Base-by-base conservation (phyloP, 108 stramenopile species). In the Pelagomonas calceolata region DNA sequence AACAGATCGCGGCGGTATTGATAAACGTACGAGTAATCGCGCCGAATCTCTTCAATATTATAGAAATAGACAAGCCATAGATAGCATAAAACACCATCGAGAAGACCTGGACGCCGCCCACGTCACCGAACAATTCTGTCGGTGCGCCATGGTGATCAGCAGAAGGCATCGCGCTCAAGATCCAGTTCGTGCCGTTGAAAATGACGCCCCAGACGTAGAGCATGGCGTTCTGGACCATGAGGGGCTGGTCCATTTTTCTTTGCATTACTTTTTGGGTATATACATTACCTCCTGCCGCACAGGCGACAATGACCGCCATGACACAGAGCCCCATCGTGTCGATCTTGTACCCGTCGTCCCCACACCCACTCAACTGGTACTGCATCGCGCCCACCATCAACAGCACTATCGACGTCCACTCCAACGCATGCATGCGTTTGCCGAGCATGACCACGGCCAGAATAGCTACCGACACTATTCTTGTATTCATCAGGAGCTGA, bases 191-290 rank as follows among this genome's bases (percentile, higher is more conserved):
- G 21, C 21, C 14, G 51, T 60, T 60, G 26, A 60, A 60, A 3
- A 60, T 1, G 21, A 60, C 51, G 51, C 51, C 51, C 51, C 51
- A 60, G 51, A 60, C 51, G 51, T 60, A 60, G 51, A 60, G 51
- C 51, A 60, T 60, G 51, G 51, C 51, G 51, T 60, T 60, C 51
- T 60, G 51, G 51, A 60, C 51, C 51, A 60, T 60, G 51, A 60
- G 51, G 21, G 51, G 51, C 51, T 60, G 51, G 51, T 60, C 51
- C 51, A 60, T 60, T 26, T 60, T 60, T 1, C 51, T 17, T 26
- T 60, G 51, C 51, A 60, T 60, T 17, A 60, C 51, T 26, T 12
- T 60, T 12, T 60, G 51, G 21, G 51, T 60, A 26, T 60, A 60
- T 17, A 60, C 51, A 26, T 60, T 60, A 26, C 51, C 51, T 12